Conservation (phyloP, 2,329 filamentous ascomycete species). For the Aspergillus ustus region DNA sequence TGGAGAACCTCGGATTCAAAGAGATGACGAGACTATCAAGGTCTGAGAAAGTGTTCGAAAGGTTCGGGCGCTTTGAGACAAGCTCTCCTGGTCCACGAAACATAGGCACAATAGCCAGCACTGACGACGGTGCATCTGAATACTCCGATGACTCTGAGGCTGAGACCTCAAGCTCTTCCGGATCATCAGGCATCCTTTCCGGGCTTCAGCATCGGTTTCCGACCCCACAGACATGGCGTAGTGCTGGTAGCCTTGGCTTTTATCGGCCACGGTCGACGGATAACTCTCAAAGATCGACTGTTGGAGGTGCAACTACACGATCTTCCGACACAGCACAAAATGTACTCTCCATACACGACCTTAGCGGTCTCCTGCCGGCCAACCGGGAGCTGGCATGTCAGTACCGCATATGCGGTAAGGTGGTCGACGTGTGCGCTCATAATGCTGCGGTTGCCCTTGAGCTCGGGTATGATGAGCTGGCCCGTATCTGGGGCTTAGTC, state of each 20-base stretch:
- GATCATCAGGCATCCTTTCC: slow-evolving; percentile 49
- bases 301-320: slow-evolving; percentile 59
- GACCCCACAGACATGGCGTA: slow-evolving; percentile 58
- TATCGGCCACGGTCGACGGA: slow-evolving; percentile 57
- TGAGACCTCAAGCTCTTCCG: slow-evolving; percentile 61
- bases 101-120: slow-evolving; percentile 46
- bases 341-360: slow-evolving; percentile 72
- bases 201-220: slow-evolving; percentile 54
- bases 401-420: slow-evolving; percentile 84
- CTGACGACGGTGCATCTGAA: slow-evolving; percentile 51
- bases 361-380: slow-evolving; percentile 74
- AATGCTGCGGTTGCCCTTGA: slow-evolving; percentile 79
- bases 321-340: slow-evolving; percentile 62
- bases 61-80: slow-evolving; percentile 64
- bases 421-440: slow-evolving; percentile 78
- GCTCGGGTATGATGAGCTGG: slow-evolving; percentile 71
- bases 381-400: slow-evolving; percentile 76
- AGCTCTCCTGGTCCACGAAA: slow-evolving; percentile 53
- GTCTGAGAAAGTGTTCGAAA: slow-evolving; percentile 63
- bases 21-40: slow-evolving; percentile 54
- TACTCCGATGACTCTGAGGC: slow-evolving; percentile 60
- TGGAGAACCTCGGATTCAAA: slow-evolving; percentile 53
- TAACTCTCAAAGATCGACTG: slow-evolving; percentile 57
- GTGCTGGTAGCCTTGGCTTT: slow-evolving; percentile 56
- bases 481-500: slow-evolving; percentile 82